Percentiles rank a stretch among this genome's conserved stretches.
phyloP scores from a whole-genome alignment of 2,329 filamentous ascomycete species.

The Epichloe festucae region DNA sequence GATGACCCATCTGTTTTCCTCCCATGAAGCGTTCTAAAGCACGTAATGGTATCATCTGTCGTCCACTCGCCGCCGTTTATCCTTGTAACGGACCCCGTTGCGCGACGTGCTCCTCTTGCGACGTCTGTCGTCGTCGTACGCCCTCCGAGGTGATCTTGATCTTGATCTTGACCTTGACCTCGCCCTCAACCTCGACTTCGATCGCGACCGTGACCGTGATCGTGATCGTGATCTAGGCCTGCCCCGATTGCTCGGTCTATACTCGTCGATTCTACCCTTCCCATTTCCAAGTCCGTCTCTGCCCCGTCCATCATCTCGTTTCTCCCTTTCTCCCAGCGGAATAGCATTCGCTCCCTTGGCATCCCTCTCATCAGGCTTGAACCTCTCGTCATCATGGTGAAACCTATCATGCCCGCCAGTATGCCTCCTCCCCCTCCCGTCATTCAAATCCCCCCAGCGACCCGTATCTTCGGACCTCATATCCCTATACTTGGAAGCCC shows the following conservation, averaged over 20 bases:
- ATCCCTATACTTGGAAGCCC: conserved; percentile 80
- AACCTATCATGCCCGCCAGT: conserved; percentile 51
- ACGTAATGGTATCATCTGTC: conserved; percentile 10
- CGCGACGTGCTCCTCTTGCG: conserved; percentile 46
- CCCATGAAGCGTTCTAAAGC: too few relatives aligned
- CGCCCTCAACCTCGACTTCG: conserved; percentile 20
- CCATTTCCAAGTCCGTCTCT: neutral
- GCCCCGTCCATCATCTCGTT: conserved; percentile 10
- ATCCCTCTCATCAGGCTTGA: conserved; percentile 27
- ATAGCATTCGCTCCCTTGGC: conserved; percentile 54
- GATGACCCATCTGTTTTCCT: too few relatives aligned
- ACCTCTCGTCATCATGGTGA: conserved; percentile 45
- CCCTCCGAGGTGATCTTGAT: conserved; percentile 33
- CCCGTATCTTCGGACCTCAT: conserved; percentile 85
- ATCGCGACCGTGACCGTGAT: conserved; percentile 12
- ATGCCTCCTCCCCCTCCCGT: conserved; percentile 23
- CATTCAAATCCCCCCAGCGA: conserved; percentile 57
- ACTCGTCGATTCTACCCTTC: neutral
- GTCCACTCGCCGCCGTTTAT: conserved; percentile 48
- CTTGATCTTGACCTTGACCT: conserved; percentile 8
- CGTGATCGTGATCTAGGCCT: conserved; percentile 15
- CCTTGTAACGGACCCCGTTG: conserved; percentile 41
- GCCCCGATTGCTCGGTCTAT: neutral
- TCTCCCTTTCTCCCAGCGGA: conserved; percentile 42
- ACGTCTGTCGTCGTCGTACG: conserved; percentile 30